Evolutionary conservation across 352 stramenopile species (phyloP).

Genomic region (Phytophthora kernoviae): DNA sequence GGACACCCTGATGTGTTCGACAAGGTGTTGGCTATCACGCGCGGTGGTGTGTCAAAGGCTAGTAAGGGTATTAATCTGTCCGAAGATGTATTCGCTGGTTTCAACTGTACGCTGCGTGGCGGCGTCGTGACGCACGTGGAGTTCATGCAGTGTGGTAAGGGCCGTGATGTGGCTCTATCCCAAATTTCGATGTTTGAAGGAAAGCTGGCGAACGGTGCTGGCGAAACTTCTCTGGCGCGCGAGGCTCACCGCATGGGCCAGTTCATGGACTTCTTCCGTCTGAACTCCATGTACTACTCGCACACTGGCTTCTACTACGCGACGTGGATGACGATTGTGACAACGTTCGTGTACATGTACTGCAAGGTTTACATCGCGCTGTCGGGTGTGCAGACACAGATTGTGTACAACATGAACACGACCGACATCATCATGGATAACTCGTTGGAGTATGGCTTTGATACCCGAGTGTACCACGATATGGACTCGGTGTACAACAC

Average conservation of each 20-base stretch:
- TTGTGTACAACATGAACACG: slow-evolving; percentile 80
- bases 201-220: slow-evolving; percentile 83
- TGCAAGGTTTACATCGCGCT: slow-evolving; percentile 83
- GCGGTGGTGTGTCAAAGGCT: slow-evolving; percentile 78
- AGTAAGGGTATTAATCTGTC: slow-evolving; percentile 88
- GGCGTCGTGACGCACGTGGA: slow-evolving; percentile 83
- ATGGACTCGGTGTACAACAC: slow-evolving; percentile 77
- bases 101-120: slow-evolving; percentile 79
- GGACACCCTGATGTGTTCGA: slow-evolving; percentile 87
- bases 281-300: slow-evolving; percentile 90
- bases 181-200: slow-evolving; percentile 90
- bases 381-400: slow-evolving; percentile 67
- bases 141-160: slow-evolving; percentile 89
- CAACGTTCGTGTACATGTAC: slow-evolving; percentile 89
- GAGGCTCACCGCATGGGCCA: slow-evolving; percentile 86
- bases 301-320: slow-evolving; percentile 89
- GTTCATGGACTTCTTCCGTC: slow-evolving; percentile 87
- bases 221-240: slow-evolving; percentile 76
- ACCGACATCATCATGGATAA: slow-evolving; percentile 75
- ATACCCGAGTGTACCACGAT: slow-evolving; percentile 65
- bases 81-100: slow-evolving; percentile 87
- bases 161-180: slow-evolving; percentile 81
- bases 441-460: slow-evolving; percentile 47
- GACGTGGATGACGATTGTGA: slow-evolving; percentile 90
- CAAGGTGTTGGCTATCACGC: slow-evolving; percentile 76